Percentiles rank a stretch among this genome's conserved stretches.
phyloP scores from a whole-genome alignment of 1,284 basidiomycete genomes.

The Rhizoctonia solani region DNA sequence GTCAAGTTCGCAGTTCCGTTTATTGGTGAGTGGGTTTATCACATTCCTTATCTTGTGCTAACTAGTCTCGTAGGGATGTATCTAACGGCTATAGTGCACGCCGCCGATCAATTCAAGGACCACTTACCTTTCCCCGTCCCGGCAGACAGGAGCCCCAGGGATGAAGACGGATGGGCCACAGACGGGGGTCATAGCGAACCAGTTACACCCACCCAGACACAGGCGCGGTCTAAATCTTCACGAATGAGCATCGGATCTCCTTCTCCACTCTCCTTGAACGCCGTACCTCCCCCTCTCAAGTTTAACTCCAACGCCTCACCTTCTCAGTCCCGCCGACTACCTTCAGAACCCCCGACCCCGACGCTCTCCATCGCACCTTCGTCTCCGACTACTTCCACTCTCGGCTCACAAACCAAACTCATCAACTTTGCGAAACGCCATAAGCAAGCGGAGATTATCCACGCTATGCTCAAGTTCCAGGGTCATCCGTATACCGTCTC shows the following conservation, averaged over 20 bases:
- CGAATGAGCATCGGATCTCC: not conserved
- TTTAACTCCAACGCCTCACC: slow-evolving; percentile 17
- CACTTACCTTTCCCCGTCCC: slow-evolving; percentile 43
- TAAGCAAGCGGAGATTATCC: slow-evolving; percentile 59
- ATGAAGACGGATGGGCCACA: not conserved
- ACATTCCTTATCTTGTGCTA: not conserved
- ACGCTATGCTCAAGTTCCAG: slow-evolving; percentile 60
- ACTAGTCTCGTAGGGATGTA: slow-evolving; percentile 52
- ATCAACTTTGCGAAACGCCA: slow-evolving; percentile 62
- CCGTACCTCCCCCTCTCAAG: not conserved
- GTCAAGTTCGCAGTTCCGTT: slow-evolving; percentile 67
- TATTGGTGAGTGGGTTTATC: slow-evolving; percentile 44
- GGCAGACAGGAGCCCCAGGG: slow-evolving; percentile 27
- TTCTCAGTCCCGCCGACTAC: slow-evolving; percentile 34
- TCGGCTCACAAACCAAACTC: slow-evolving; percentile 41
- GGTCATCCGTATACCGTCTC: slow-evolving; percentile 43
- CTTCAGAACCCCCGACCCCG: not conserved
- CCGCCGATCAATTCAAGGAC: slow-evolving; percentile 58
- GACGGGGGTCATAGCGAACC: not conserved
- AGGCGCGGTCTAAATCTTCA: slow-evolving; percentile 37
- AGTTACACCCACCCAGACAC: slow-evolving; percentile 33
- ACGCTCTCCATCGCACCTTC: not conserved
- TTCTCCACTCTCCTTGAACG: not conserved
- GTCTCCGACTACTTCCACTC: not conserved
- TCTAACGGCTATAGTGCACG: slow-evolving; percentile 62